phyloP scores from a whole-genome alignment of 179 eudicot genomes.

The Camellia oleifera region DNA sequence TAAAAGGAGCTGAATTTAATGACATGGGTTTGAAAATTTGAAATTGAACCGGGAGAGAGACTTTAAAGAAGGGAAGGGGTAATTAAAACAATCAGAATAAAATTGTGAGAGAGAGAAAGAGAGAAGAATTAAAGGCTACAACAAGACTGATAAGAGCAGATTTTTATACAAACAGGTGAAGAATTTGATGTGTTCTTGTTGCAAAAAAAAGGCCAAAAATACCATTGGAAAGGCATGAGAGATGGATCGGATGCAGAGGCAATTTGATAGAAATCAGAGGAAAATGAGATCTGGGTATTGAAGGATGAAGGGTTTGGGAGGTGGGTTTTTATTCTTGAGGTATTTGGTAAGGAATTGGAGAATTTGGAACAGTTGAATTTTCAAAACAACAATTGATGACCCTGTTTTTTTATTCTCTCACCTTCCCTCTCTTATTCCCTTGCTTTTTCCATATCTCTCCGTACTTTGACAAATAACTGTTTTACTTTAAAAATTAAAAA shows the following conservation, averaged over 20 bases:
- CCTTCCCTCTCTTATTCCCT: not conserved
- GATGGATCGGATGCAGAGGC: not conserved
- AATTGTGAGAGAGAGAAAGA: not conserved
- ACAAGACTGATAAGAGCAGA: not conserved
- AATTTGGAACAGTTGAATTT: slow-evolving; percentile 25
- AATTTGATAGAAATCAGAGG: not conserved
- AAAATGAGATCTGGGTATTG: slow-evolving; percentile 28
- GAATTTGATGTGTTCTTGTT: not conserved
- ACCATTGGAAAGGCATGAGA: not conserved
- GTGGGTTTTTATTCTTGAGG: slow-evolving; percentile 20
- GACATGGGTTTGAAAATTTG: too few relatives aligned
- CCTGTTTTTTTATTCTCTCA: not conserved
- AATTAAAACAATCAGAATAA: too few relatives aligned
- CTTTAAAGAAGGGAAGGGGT: too few relatives aligned
- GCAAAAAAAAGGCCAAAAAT: not conserved
- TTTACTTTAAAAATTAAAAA: too few relatives aligned
- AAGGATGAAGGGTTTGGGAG: slow-evolving; percentile 7
- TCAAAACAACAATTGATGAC: not conserved
- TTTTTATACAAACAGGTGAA: not conserved
- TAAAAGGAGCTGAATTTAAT: too few relatives aligned
- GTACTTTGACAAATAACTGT: not conserved
- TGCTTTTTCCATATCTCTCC: not conserved
- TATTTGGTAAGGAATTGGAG: slow-evolving; percentile 15
- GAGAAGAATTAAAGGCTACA: not conserved
- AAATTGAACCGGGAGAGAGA: too few relatives aligned